Evolutionary conservation across 2,329 filamentous ascomycete genomes (phyloP), one percentile per base, ranked within the genome.

Genomic region (Apiospora rasikravindrae): DNA sequence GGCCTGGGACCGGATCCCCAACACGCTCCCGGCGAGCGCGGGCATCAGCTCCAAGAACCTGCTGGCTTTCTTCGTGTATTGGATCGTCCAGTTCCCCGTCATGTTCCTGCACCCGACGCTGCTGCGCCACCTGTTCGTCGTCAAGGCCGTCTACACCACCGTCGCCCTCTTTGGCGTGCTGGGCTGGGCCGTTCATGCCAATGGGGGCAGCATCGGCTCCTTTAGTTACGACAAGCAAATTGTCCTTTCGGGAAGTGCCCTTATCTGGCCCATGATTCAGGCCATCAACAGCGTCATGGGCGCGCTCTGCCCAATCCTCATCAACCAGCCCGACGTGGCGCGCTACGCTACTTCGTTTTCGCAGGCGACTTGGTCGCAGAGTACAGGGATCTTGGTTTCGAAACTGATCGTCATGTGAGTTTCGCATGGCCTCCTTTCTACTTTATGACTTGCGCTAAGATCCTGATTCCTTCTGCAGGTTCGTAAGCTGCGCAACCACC

Each of bases 61-160:
- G 82, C 76, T 88, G 19, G 83, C 83, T 16, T 89, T 88, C 75
- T 86, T 90, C 77, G 75, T 89, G 26, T 89, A 88, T 78, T 89
- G 87, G 87, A 78, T 87, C 0, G 77, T 88, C 0, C 87, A 88
- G 74, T 79, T 89, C 19, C 88, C 81, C 74, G 67, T 76, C 74
- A 77, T 88, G 67, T 82, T 85, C 73, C 86, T 88, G 75, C 86
- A 87, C 69, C 86, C 86, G 5, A 86, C 86, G 67, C 83, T 83
- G 44, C 78, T 88, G 19, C 79, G 84, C 29, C 86, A 82, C 77
- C 76, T 87, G 49, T 87, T 87, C 68, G 83, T 86, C 10, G 76
- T 83, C 72, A 84, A 84, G 76, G 76, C 79, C 0, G 74, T 83
- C 2, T 67, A 84, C 22, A 83, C 89, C 29, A 84, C 89, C 73